Percentiles rank a stretch among this genome's conserved stretches.
These are phyloP conservation scores for Kwoniella shandongensis DNA, from an alignment of 768 basidiomycete species.

Conservation along the genomic window DNA sequence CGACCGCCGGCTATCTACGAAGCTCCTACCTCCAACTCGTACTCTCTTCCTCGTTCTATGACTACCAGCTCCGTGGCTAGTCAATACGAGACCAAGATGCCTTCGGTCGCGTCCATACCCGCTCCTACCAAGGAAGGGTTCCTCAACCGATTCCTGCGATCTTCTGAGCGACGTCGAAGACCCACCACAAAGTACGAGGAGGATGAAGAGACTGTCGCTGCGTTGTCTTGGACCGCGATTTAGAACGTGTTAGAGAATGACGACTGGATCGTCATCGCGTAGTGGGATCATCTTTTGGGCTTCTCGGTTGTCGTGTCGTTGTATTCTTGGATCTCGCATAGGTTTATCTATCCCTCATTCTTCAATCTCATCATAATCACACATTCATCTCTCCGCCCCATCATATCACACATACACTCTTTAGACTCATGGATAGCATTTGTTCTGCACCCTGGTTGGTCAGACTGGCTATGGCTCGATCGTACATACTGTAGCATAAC, in stretches of 20 bases:
- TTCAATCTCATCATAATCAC: no score
- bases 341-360: no score
- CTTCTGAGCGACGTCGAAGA: slow-evolving; percentile 26
- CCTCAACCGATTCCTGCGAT: slow-evolving; percentile 30
- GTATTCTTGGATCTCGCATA: no score
- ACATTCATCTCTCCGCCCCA: no score
- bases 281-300: not conserved
- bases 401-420: no score
- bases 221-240: slow-evolving; percentile 33
- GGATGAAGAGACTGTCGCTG: slow-evolving; percentile 36
- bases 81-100: slow-evolving; percentile 4
- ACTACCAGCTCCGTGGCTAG: slow-evolving; percentile 15
- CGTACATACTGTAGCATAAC: slow-evolving; percentile 6
- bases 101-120: slow-evolving; percentile 3
- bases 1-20: slow-evolving; percentile 39
- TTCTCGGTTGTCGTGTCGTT: not conserved
- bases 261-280: slow-evolving; percentile 1
- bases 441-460: slow-evolving; percentile 10
- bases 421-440: no score
- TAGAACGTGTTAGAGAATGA: slow-evolving; percentile 4
- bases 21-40: slow-evolving; percentile 21
- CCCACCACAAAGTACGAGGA: slow-evolving; percentile 24
- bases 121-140: slow-evolving; percentile 28
- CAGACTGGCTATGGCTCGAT: not conserved
- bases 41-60: slow-evolving; percentile 35